phyloP scores from a whole-genome alignment of 768 basidiomycete species.

The Hypholoma fasciculare region DNA sequence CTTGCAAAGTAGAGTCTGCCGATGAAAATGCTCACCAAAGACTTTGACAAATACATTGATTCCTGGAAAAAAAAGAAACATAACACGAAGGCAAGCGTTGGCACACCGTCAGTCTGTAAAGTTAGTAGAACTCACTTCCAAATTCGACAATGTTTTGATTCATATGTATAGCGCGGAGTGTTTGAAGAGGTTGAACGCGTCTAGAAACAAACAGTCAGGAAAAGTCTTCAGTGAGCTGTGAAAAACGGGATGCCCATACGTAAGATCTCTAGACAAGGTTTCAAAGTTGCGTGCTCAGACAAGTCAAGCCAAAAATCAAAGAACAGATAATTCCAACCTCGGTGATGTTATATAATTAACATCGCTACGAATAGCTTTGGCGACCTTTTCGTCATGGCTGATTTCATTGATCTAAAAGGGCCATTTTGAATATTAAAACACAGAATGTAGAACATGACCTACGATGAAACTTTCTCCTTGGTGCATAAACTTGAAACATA shows the following conservation, averaged over 20 bases:
- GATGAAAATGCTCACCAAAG: constrained; percentile 51
- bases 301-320: too few relatives aligned
- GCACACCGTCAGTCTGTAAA: too few relatives aligned
- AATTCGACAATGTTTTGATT: constrained; percentile 63
- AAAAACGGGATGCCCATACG: constrained; percentile 41
- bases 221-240: not conserved
- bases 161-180: constrained; percentile 71
- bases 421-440: not conserved
- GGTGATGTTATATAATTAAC: constrained; percentile 84
- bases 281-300: too few relatives aligned
- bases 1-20: too few relatives aligned
- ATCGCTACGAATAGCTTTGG: constrained; percentile 69
- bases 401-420: constrained; percentile 67
- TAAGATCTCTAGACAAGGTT: constrained; percentile 57
- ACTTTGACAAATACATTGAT: constrained; percentile 68
- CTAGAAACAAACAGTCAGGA: constrained; percentile 33
- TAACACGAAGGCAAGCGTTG: too few relatives aligned
- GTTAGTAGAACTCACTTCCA: constrained; percentile 53
- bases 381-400: constrained; percentile 75
- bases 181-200: constrained; percentile 76
- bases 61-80: constrained; percentile 33
- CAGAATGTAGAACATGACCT: constrained; percentile 14
- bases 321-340: constrained; percentile 35
- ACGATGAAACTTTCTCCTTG: constrained; percentile 84
- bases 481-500: constrained; percentile 73